Conservation (phyloP, 2,329 filamentous ascomycete genomes). For the Aspergillus sp. region DNA sequence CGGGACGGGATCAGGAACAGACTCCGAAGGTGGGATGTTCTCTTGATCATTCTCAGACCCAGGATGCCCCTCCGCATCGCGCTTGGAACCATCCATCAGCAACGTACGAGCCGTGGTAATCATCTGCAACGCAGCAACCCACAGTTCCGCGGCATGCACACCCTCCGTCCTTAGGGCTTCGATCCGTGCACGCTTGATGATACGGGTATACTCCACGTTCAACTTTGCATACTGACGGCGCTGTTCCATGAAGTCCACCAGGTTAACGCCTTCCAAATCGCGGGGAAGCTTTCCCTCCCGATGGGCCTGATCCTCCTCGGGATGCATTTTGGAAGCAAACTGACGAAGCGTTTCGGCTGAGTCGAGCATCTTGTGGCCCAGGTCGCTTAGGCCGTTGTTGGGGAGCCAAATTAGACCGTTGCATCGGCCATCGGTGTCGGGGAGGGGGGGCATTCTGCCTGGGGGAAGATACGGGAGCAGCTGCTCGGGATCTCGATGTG, state of each 20-base stretch:
- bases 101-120: conserved; percentile 21
- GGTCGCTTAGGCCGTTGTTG: conserved; percentile 13
- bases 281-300: conserved; percentile 1
- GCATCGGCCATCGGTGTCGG: conserved; percentile 7
- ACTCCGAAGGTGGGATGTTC: neutral
- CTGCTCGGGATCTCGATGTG: conserved; percentile 21
- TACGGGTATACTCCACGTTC: conserved; percentile 17
- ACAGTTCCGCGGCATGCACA: conserved; percentile 19
- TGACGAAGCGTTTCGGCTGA: conserved; percentile 11
- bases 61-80: conserved; percentile 4
- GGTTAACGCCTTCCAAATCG: neutral
- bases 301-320: conserved; percentile 5
- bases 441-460: conserved; percentile 18
- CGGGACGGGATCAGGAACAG: neutral
- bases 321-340: conserved; percentile 4
- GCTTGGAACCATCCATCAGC: conserved; percentile 24
- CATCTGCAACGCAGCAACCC: conserved; percentile 22
- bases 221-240: conserved; percentile 20
- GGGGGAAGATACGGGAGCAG: conserved; percentile 24
- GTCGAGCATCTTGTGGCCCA: conserved; percentile 17
- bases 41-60: neutral
- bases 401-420: conserved; percentile 26
- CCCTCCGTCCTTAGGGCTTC: conserved; percentile 21
- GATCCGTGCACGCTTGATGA: conserved; percentile 24
- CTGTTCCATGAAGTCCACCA: conserved; percentile 8